These are phyloP conservation scores for Populus simonii DNA, from an alignment of 345 rosid species.

Conservation along the genomic window DNA sequence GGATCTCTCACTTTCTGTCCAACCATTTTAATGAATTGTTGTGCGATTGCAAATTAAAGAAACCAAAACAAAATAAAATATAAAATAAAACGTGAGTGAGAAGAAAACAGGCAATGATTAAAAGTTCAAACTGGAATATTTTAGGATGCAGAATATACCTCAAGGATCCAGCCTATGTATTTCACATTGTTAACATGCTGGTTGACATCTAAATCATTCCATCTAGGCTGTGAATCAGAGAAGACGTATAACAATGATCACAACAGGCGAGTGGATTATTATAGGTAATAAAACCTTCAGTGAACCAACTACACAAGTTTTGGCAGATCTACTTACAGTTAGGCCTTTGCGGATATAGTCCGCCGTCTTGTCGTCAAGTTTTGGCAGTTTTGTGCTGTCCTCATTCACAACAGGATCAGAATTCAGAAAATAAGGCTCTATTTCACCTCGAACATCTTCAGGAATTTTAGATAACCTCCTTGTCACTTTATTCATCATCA, in stretches of 20 bases:
- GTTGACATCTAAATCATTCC: slow-evolving; percentile 96
- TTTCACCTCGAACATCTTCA: slow-evolving; percentile 84
- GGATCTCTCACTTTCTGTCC: not conserved
- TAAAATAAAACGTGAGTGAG: not conserved
- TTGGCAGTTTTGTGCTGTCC: slow-evolving; percentile 81
- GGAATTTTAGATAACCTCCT: slow-evolving; percentile 90
- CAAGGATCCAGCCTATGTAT: slow-evolving; percentile 95
- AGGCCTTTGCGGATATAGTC: slow-evolving; percentile 72
- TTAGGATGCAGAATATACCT: slow-evolving; percentile 41
- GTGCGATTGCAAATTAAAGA: not conserved
- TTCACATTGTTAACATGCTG: slow-evolving; percentile 99
- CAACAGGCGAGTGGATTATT: not conserved
- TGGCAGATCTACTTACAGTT: slow-evolving; percentile 52
- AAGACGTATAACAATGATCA: not conserved
- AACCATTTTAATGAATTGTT: not conserved
- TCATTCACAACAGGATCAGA: slow-evolving; percentile 72
- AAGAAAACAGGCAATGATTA: not conserved
- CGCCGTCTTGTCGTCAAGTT: slow-evolving; percentile 75
- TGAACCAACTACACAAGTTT: not conserved
- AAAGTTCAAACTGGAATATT: not conserved
- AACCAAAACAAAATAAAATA: not conserved
- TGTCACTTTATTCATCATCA: slow-evolving; percentile 97
- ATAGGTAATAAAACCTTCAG: not conserved
- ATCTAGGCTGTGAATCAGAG: slow-evolving; percentile 65
- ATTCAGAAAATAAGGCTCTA: slow-evolving; percentile 68